Evolutionary conservation across 208 protist species (phyloP).

Genomic region (Trypanosoma avium): DNA sequence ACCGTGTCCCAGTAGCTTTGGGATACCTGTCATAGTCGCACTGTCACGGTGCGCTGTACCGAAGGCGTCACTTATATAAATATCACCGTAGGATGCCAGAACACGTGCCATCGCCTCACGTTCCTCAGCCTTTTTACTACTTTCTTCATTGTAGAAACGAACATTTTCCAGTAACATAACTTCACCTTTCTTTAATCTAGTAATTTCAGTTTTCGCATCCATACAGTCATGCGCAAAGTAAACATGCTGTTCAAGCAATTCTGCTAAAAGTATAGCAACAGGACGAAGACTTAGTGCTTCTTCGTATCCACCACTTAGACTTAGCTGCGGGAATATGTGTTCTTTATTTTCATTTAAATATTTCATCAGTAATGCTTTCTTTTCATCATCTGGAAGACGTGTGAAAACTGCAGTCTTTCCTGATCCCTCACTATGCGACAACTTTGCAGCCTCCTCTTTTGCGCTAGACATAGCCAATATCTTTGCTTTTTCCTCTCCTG

Average conservation of each 20-base stretch:
- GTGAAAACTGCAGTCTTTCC: slow-evolving; percentile 69
- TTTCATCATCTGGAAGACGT: slow-evolving; percentile 68
- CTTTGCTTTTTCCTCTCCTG: slow-evolving; percentile 56
- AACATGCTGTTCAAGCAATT: slow-evolving; percentile 87
- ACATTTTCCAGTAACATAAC: slow-evolving; percentile 99
- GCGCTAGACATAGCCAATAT: slow-evolving; percentile 59
- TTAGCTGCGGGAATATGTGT: slow-evolving; percentile 53
- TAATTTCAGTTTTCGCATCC: slow-evolving; percentile 58
- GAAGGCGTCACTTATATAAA: slow-evolving; percentile 99
- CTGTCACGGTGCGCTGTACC: slow-evolving; percentile 98
- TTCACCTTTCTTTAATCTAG: slow-evolving; percentile 64
- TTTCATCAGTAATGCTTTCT: slow-evolving; percentile 46
- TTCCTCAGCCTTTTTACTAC: slow-evolving; percentile 83
- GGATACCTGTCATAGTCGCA: slow-evolving; percentile 88
- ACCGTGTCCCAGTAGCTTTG: slow-evolving; percentile 76
- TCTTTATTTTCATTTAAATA: slow-evolving; percentile 71
- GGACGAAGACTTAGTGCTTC: slow-evolving; percentile 89
- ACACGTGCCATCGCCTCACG: slow-evolving; percentile 84
- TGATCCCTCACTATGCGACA: slow-evolving; percentile 34
- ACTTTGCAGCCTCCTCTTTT: slow-evolving; percentile 39
- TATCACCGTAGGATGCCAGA: slow-evolving; percentile 94
- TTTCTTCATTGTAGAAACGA: slow-evolving; percentile 98
- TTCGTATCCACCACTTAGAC: slow-evolving; percentile 56
- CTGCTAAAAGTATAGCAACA: slow-evolving; percentile 90
- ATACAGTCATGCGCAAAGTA: slow-evolving; percentile 85